Evolutionary conservation across 2,329 filamentous ascomycete species (phyloP).

Genomic region (Aureobasidium sp.): DNA sequence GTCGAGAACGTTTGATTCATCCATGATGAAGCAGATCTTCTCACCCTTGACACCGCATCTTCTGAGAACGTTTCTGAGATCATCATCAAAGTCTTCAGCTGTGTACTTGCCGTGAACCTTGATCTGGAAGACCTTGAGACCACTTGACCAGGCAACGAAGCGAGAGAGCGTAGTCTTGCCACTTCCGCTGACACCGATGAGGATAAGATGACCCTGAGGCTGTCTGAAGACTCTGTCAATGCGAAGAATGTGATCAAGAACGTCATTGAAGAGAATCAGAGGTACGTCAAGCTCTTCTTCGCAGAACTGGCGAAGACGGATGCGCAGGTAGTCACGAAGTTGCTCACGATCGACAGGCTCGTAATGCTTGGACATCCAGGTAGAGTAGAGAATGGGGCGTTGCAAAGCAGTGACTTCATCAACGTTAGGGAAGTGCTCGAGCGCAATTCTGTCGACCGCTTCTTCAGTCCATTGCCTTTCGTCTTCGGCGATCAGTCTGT

Average conservation of each 20-base stretch:
- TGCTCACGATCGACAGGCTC: slow-evolving; percentile 93
- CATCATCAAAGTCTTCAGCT: slow-evolving; percentile 96
- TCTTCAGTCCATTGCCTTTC: slow-evolving; percentile 95
- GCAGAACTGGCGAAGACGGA: slow-evolving; percentile 93
- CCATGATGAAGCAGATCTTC: slow-evolving; percentile 99
- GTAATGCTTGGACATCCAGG: slow-evolving; percentile 99
- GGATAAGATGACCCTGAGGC: slow-evolving; percentile 93
- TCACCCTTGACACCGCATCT: slow-evolving; percentile 96
- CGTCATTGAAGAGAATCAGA: slow-evolving; percentile 98
- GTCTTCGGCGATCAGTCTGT: slow-evolving; percentile 89
- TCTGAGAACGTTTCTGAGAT: slow-evolving; percentile 86
- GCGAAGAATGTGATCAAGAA: slow-evolving; percentile 92
- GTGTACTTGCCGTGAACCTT: slow-evolving; percentile 99
- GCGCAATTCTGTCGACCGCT: slow-evolving; percentile 74
- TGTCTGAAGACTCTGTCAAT: slow-evolving; percentile 99
- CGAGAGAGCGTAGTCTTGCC: slow-evolving; percentile 97
- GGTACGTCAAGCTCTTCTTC: slow-evolving; percentile 99
- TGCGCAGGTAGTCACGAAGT: slow-evolving; percentile 94
- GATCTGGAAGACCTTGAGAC: slow-evolving; percentile 97
- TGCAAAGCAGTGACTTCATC: slow-evolving; percentile 83
- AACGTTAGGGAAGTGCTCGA: slow-evolving; percentile 92
- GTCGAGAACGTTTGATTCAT: slow-evolving; percentile 96
- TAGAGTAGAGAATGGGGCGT: slow-evolving; percentile 94
- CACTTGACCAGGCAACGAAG: slow-evolving; percentile 99
- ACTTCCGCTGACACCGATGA: slow-evolving; percentile 97